Percentiles rank a stretch among this genome's conserved stretches.
phyloP scores from a whole-genome alignment of 805 yeast species.

The Saccharomycopsis sp. region DNA sequence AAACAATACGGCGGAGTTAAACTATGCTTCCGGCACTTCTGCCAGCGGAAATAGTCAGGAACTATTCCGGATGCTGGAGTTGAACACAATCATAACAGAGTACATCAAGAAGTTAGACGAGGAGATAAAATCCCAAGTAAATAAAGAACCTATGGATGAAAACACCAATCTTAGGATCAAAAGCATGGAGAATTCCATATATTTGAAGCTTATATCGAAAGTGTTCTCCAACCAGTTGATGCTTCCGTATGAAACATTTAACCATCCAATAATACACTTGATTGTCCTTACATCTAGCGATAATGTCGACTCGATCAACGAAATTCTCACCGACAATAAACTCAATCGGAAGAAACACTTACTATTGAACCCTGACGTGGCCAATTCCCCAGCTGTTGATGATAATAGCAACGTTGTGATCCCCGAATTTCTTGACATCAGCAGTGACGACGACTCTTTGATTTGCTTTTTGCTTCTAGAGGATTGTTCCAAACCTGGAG shows the following conservation, averaged over 20 bases:
- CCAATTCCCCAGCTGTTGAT: neutral
- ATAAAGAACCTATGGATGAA: neutral
- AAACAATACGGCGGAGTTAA: neutral
- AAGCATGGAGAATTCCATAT: constrained; percentile 6
- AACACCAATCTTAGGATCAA: constrained; percentile 3
- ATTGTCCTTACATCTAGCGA: constrained; percentile 14
- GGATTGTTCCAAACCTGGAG: constrained; percentile 7
- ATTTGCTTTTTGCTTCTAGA: constrained; percentile 17
- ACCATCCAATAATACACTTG: constrained; percentile 20
- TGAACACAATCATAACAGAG: constrained; percentile 7
- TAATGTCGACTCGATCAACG: constrained; percentile 7
- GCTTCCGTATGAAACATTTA: constrained; percentile 20
- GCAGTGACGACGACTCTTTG: constrained; percentile 21
- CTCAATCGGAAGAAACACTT: constrained; percentile 17
- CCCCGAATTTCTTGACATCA: constrained; percentile 16
- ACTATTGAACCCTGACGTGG: constrained; percentile 6
- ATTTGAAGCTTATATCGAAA: constrained; percentile 9
- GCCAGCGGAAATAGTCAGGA: constrained; percentile 1
- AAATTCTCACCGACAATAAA: constrained; percentile 8
- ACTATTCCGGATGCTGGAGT: constrained; percentile 7
- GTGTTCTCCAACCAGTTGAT: constrained; percentile 9
- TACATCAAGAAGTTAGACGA: constrained; percentile 8
- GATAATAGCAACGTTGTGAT: neutral
- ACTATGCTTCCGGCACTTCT: neutral
- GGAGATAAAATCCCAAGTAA: neutral